Conservation (phyloP, 2,329 filamentous ascomycete species). For the Nemania abortiva region DNA sequence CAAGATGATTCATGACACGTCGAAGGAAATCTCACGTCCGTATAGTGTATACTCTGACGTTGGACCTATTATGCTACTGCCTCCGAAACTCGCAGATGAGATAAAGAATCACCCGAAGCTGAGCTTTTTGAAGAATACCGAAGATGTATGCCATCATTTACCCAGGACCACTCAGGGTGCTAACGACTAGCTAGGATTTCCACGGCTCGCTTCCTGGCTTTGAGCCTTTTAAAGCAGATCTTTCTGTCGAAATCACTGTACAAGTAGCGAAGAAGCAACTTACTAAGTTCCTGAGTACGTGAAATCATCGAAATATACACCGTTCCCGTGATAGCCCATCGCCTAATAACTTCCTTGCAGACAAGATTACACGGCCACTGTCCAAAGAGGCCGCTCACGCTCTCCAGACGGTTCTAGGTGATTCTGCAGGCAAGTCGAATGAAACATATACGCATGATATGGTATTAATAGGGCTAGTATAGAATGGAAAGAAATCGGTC, state of each 20-base stretch:
- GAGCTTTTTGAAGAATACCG: neutral
- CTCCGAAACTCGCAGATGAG: constrained; percentile 22
- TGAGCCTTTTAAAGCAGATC: constrained; percentile 12
- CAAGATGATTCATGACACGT: constrained; percentile 13
- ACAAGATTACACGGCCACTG: constrained; percentile 20
- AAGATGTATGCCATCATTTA: constrained; percentile 1
- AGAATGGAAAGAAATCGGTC: constrained; percentile 26
- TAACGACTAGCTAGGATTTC: constrained; percentile 20
- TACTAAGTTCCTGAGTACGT: constrained; percentile 22
- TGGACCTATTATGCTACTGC: constrained; percentile 15
- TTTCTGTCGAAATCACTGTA: neutral
- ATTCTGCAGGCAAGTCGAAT: constrained; percentile 14
- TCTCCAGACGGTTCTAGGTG: constrained; percentile 17
- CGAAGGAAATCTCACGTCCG: constrained; percentile 5
- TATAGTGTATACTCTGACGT: constrained; percentile 20
- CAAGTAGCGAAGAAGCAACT: constrained; percentile 29
- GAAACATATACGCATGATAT: too few species aligned
- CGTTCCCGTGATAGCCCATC: neutral
- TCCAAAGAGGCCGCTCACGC: constrained; percentile 24
- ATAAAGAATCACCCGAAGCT: constrained; percentile 26
- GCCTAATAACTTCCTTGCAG: neutral
- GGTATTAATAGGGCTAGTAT: neutral
- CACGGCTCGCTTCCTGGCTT: constrained; percentile 21
- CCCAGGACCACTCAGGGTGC: neutral
- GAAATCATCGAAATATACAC: neutral